Conservation (phyloP, 2,329 filamentous ascomycete species). For the Arthroderma sp. region DNA sequence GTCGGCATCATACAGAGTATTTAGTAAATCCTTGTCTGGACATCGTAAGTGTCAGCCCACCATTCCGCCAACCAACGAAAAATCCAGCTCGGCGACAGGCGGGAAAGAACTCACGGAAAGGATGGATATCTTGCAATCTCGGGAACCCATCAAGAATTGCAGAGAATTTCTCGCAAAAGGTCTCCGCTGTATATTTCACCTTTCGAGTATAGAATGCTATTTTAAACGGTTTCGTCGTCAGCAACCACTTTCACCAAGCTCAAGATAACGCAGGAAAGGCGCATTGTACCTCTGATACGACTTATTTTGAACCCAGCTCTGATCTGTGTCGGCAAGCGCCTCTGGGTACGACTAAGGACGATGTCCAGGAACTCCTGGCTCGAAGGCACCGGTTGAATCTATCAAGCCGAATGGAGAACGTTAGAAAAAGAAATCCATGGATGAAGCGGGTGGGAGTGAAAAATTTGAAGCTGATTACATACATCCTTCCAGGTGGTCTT, state of each 20-base stretch:
- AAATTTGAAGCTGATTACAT: slow-evolving; percentile 11
- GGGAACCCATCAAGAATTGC: slow-evolving; percentile 89
- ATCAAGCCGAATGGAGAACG: slow-evolving; percentile 37
- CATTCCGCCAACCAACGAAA: slow-evolving; percentile 11
- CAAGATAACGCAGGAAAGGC: background rate
- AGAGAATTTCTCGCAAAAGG: slow-evolving; percentile 84
- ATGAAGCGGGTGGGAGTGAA: slow-evolving; percentile 1
- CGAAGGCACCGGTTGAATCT: slow-evolving; percentile 75
- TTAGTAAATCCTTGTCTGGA: slow-evolving; percentile 65
- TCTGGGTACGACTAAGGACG: slow-evolving; percentile 83
- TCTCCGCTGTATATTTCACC: slow-evolving; percentile 96
- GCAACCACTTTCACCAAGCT: background rate
- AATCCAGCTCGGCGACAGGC: background rate
- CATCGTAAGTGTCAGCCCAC: slow-evolving; percentile 10
- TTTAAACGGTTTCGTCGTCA: slow-evolving; percentile 16
- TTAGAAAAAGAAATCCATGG: slow-evolving; percentile 23
- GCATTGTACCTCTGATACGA: slow-evolving; percentile 55
- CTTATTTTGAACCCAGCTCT: slow-evolving; percentile 90
- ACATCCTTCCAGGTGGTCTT: slow-evolving; percentile 50
- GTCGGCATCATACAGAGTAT: slow-evolving; percentile 97
- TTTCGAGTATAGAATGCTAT: slow-evolving; percentile 88
- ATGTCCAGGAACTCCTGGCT: slow-evolving; percentile 96
- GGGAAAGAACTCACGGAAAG: slow-evolving; percentile 54
- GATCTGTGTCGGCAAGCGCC: slow-evolving; percentile 88
- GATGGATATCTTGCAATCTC: slow-evolving; percentile 83